Conservation (phyloP, 331 rosid species). For the Phaseolus coccineus region DNA sequence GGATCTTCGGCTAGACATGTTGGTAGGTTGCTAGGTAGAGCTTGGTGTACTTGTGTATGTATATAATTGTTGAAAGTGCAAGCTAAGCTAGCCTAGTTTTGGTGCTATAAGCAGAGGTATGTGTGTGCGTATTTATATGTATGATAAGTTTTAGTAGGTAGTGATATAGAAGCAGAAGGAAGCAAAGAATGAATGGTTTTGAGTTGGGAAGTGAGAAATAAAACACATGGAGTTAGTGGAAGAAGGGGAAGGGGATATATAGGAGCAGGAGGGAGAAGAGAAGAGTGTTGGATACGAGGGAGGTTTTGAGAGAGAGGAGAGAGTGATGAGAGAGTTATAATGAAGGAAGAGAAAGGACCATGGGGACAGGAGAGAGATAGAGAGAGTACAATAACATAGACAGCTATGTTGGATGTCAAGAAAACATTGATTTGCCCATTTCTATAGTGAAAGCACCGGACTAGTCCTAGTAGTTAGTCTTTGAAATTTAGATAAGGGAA, state of each 20-base stretch:
- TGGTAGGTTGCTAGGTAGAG: background rate
- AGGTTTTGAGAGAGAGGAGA: conserved; percentile 49
- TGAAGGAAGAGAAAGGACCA: conserved; percentile 49
- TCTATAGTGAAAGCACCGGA: conserved; percentile 51
- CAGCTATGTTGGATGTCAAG: conserved; percentile 72
- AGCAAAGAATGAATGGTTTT: conserved; percentile 10
- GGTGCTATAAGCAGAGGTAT: background rate
- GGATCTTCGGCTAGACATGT: conserved; percentile 66
- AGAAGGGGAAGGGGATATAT: background rate
- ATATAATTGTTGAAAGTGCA: background rate
- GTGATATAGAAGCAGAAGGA: background rate
- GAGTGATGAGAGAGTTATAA: conserved; percentile 63
- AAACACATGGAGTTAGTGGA: conserved; percentile 21
- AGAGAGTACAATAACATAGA: conserved; percentile 60
- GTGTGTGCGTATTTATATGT: background rate
- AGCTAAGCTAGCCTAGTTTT: conserved; percentile 4
- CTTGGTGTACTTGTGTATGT: background rate
- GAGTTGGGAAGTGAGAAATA: conserved; percentile 12
- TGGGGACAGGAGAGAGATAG: conserved; percentile 30
- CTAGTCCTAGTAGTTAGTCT: conserved; percentile 32
- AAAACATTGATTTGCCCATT: conserved; percentile 60
- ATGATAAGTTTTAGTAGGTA: background rate
- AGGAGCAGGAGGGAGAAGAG: background rate
- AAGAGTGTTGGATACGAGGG: conserved; percentile 17
- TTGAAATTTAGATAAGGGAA: background rate